phyloP scores from a whole-genome alignment of 176 grass and related monocot genomes.

The Oryza nivara region DNA sequence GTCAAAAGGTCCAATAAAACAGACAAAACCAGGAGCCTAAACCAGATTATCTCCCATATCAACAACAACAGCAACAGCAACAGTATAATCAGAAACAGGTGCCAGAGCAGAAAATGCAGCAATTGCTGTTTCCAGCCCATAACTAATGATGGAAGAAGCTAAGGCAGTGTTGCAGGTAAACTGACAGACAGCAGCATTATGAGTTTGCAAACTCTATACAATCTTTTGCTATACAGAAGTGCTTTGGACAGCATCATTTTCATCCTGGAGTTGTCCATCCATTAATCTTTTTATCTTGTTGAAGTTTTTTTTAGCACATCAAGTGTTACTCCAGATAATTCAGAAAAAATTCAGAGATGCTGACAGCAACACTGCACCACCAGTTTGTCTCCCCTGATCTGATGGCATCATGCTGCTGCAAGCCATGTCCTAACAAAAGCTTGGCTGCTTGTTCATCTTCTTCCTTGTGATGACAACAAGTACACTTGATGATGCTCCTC shows the following conservation, averaged over 20 bases:
- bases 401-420: conserved; percentile 1
- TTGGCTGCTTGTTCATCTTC: neutral
- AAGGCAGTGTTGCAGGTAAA: neutral
- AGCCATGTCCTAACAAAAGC: conserved; percentile 18
- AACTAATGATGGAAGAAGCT: conserved; percentile 3
- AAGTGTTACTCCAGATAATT: neutral
- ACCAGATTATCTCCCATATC: neutral
- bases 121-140: conserved; percentile 11
- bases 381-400: conserved; percentile 17
- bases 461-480: neutral
- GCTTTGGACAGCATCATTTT: neutral
- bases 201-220: conserved; percentile 30
- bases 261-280: conserved; percentile 4
- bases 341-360: neutral
- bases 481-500: neutral
- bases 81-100: neutral
- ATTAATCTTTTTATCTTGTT: conserved; percentile 1
- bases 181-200: neutral
- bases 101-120: neutral
- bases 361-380: neutral
- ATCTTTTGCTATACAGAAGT: conserved; percentile 25
- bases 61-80: neutral
- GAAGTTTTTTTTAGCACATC: neutral
- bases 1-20: neutral
- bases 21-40: neutral